phyloP scores from a whole-genome alignment of 306 rosid genomes.

The Trichosanthes cucumerina region DNA sequence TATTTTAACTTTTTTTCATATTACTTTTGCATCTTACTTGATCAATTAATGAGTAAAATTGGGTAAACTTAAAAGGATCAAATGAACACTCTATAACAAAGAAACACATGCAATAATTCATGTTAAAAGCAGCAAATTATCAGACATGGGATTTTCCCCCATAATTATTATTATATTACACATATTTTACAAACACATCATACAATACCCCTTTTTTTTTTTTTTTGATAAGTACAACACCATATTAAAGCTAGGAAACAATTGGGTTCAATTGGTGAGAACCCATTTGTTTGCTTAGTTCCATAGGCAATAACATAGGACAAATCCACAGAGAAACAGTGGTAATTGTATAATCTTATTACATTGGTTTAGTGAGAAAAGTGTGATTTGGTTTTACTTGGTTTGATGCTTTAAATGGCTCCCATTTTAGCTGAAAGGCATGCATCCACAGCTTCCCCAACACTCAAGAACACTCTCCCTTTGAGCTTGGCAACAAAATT shows the following conservation, averaged over 20 bases:
- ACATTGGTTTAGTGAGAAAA: not conserved
- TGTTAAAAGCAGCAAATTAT: not conserved
- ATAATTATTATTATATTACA: not conserved
- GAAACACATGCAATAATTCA: not conserved
- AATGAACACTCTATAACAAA: not conserved
- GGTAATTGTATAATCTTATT: not conserved
- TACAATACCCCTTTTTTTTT: too few relatives aligned
- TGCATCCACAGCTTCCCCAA: slow-evolving; percentile 67
- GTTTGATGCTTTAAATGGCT: not conserved
- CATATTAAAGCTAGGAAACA: not conserved
- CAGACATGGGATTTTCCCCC: not conserved
- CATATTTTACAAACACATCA: not conserved
- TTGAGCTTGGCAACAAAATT: slow-evolving; percentile 44
- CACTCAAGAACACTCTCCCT: slow-evolving; percentile 58
- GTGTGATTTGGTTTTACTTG: not conserved
- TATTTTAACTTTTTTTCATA: not conserved
- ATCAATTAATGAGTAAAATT: not conserved
- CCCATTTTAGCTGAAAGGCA: slow-evolving; percentile 8
- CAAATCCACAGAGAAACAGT: not conserved
- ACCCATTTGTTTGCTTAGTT: not conserved
- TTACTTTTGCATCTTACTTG: not conserved
- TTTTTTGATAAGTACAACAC: too few relatives aligned
- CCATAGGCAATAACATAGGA: not conserved
- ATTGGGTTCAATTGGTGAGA: not conserved
- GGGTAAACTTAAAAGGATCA: not conserved